Evolutionary conservation across 768 basidiomycete genomes (phyloP).

Genomic region (Amanita rimosa): DNA sequence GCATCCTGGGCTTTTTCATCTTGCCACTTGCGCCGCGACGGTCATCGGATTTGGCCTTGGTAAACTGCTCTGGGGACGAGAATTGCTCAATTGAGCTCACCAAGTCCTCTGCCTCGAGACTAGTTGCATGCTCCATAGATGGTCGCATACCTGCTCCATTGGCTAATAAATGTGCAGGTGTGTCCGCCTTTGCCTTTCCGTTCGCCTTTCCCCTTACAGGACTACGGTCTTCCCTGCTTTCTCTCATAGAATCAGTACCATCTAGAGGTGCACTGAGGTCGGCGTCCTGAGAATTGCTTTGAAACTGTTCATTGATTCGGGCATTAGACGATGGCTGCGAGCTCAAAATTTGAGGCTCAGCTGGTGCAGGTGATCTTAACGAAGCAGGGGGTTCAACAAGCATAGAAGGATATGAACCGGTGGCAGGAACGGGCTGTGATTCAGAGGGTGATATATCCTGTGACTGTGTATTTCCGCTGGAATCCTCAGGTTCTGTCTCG

Average conservation of each 20-base stretch:
- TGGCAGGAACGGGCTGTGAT: not conserved
- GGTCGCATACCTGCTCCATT: not conserved
- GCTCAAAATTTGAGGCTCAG: not conserved
- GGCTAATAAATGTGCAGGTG: too few relatives aligned
- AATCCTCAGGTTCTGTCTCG: constrained; percentile 5
- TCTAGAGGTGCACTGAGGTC: not conserved
- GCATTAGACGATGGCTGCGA: not conserved
- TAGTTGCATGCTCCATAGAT: not conserved
- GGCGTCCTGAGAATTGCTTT: not conserved
- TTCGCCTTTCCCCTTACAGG: not conserved
- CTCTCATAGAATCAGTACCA: not conserved
- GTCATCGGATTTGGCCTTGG: not conserved
- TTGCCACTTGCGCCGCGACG: not conserved
- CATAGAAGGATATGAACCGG: constrained; percentile 1
- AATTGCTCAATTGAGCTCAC: constrained; percentile 5
- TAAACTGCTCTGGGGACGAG: constrained; percentile 1
- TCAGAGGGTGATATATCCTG: not conserved
- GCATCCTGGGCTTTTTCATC: not conserved
- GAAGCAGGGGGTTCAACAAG: constrained; percentile 4
- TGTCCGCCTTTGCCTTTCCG: not conserved
- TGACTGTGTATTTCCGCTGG: constrained; percentile 1
- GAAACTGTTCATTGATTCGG: not conserved
- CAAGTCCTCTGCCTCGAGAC: not conserved
- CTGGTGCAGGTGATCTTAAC: not conserved
- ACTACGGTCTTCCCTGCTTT: not conserved